Evolutionary conservation across 202 grass and related monocot genomes (phyloP).

Genomic region (Musa balbisiana): DNA sequence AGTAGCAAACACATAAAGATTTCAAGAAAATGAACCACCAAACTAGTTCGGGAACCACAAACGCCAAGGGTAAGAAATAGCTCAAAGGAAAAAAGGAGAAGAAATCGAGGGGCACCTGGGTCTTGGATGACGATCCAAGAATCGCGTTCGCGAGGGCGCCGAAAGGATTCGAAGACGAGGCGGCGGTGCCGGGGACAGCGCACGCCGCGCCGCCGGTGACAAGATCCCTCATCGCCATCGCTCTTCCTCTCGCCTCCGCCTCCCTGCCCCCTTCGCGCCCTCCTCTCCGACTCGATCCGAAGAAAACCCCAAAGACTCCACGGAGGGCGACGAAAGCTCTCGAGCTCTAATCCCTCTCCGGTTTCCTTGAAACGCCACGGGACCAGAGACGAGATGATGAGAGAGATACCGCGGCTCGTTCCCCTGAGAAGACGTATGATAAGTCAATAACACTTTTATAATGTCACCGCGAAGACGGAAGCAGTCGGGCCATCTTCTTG

Average conservation of each 20-base stretch:
- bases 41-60: not conserved
- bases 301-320: too few relatives aligned
- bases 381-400: not conserved
- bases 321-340: too few relatives aligned
- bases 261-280: not conserved
- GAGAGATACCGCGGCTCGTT: not conserved
- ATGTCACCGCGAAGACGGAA: not conserved
- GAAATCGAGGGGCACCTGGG: constrained; percentile 34
- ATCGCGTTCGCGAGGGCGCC: constrained; percentile 62
- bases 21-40: not conserved
- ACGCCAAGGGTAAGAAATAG: too few relatives aligned
- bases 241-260: constrained; percentile 8
- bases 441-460: not conserved
- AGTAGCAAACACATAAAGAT: not conserved
- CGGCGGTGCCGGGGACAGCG: constrained; percentile 55
- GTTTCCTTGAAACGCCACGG: not conserved
- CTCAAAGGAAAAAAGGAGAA: too few relatives aligned
- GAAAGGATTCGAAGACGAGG: constrained; percentile 78
- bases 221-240: constrained; percentile 91
- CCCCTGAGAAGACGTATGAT: not conserved
- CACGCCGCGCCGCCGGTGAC: constrained; percentile 63
- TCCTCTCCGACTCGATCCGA: not conserved
- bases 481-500: not conserved
- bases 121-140: constrained; percentile 66
- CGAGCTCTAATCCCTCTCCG: too few relatives aligned